These are phyloP conservation scores for Blastobotrys terrestris DNA, from an alignment of 805 yeast species.

Conservation along the genomic window DNA sequence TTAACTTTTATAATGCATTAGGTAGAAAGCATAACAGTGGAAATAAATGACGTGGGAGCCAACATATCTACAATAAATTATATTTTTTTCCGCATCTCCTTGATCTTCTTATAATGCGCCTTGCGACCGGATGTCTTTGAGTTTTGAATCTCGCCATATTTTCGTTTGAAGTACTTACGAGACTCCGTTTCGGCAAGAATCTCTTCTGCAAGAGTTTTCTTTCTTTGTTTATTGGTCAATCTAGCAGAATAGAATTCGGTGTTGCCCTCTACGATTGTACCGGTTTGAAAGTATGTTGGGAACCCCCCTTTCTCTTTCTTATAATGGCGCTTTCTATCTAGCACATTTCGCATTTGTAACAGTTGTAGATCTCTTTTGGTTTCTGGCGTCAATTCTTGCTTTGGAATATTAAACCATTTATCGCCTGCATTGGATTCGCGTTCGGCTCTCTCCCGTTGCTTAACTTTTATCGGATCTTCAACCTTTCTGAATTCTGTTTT, in stretches of 20 bases:
- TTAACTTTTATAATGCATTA: conserved; percentile 2
- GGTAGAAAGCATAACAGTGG: too few species aligned
- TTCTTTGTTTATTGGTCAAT: conserved; percentile 64
- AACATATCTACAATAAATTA: too few species aligned
- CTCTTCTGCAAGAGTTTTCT: conserved; percentile 74
- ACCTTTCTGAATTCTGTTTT: conserved; percentile 24
- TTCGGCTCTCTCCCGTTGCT: conserved; percentile 22
- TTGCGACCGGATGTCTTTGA: conserved; percentile 59
- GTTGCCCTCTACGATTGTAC: conserved; percentile 79
- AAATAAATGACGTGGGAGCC: too few species aligned
- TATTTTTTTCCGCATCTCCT: conserved; percentile 53
- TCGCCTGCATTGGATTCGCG: conserved; percentile 41
- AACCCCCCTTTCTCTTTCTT: conserved; percentile 69
- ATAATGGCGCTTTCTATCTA: conserved; percentile 94
- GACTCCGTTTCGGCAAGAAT: conserved; percentile 67
- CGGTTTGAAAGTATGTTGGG: conserved; percentile 80
- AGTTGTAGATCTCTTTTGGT: conserved; percentile 72
- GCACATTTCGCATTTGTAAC: conserved; percentile 78
- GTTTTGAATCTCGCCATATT: conserved; percentile 72
- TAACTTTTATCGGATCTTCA: conserved; percentile 28
- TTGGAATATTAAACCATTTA: conserved; percentile 78
- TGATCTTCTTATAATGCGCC: conserved; percentile 56
- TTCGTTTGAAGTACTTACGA: conserved; percentile 74
- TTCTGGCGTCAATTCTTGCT: conserved; percentile 63
- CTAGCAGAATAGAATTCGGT: conserved; percentile 70